A percentile compares a stretch with the other conserved stretches of the same genome.
Evolutionary conservation across 257 asterid genomes (phyloP).

Genomic region (Marsdenia floribunda): DNA sequence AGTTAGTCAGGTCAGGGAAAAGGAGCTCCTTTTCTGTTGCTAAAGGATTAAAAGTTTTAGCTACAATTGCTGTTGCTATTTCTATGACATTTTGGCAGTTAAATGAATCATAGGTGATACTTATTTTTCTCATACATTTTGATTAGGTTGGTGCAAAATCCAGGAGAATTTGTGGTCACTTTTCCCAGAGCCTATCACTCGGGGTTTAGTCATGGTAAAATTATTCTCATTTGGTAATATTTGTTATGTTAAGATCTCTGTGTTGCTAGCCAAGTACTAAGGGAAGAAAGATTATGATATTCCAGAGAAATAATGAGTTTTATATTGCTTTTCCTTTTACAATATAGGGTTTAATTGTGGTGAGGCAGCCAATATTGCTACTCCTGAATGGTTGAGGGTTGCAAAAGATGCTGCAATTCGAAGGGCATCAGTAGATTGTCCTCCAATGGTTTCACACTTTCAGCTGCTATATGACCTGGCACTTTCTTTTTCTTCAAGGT

Average conservation of each 20-base stretch:
- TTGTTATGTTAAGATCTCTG: constrained; percentile 14
- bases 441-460: constrained; percentile 99
- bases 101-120: background rate
- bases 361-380: constrained; percentile 97
- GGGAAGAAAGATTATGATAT: background rate
- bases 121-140: constrained; percentile 18
- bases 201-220: constrained; percentile 97
- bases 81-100: constrained; percentile 3
- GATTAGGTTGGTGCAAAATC: constrained; percentile 90
- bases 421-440: constrained; percentile 91
- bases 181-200: constrained; percentile 99
- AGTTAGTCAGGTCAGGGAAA: background rate
- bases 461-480: constrained; percentile 92
- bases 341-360: constrained; percentile 85
- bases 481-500: constrained; percentile 87
- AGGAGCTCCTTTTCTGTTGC: background rate
- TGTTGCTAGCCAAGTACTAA: constrained; percentile 8
- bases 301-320: background rate
- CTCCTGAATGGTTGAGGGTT: constrained; percentile 96
- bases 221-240: constrained; percentile 12
- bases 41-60: background rate
- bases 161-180: constrained; percentile 98
- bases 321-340: constrained; percentile 1
- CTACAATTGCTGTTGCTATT: background rate
- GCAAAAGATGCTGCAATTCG: constrained; percentile 98